phyloP scores from a whole-genome alignment of 2,329 filamentous ascomycete species.

The Aspergillus sp. region DNA sequence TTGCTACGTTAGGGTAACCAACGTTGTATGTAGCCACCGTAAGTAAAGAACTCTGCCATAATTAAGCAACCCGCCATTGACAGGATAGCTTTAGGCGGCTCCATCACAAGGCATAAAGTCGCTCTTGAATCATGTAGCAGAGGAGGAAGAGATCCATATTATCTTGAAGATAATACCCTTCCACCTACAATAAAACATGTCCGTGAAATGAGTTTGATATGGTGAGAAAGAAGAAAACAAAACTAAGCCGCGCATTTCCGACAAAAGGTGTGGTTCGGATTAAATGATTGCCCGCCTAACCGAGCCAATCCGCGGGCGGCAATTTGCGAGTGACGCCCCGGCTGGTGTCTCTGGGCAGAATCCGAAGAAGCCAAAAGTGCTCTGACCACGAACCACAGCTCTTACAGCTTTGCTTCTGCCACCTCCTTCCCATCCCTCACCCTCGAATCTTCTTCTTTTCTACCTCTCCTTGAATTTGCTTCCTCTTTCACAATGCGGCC shows the following conservation, averaged over 20 bases:
- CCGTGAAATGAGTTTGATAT: conserved; percentile 52
- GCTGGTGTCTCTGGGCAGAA: conserved; percentile 24
- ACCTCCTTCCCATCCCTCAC: conserved; percentile 12
- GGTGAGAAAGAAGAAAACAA: conserved; percentile 34
- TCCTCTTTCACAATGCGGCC: conserved; percentile 53
- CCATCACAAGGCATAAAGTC: conserved; percentile 59
- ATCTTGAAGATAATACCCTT: conserved; percentile 27
- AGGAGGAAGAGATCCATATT: conserved; percentile 48
- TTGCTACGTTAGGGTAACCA: too few species aligned
- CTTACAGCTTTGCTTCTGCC: conserved; percentile 19
- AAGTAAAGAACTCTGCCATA: conserved; percentile 62
- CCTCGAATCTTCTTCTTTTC: conserved; percentile 8
- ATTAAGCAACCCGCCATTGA: conserved; percentile 37
- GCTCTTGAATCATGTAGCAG: conserved; percentile 60
- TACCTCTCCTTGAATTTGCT: conserved; percentile 9
- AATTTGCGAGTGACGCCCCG: conserved; percentile 33
- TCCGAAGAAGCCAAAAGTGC: conserved; percentile 25
- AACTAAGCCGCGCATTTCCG: conserved; percentile 6
- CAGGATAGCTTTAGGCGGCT: conserved; percentile 50
- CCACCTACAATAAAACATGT: conserved; percentile 63
- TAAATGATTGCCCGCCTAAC: conserved; percentile 22
- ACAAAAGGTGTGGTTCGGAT: conserved; percentile 20
- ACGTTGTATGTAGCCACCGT: conserved; percentile 54
- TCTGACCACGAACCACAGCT: conserved; percentile 17
- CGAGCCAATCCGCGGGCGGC: conserved; percentile 33